phyloP scores from a whole-genome alignment of 2,329 filamentous ascomycete genomes.

The Fusarium sp. region DNA sequence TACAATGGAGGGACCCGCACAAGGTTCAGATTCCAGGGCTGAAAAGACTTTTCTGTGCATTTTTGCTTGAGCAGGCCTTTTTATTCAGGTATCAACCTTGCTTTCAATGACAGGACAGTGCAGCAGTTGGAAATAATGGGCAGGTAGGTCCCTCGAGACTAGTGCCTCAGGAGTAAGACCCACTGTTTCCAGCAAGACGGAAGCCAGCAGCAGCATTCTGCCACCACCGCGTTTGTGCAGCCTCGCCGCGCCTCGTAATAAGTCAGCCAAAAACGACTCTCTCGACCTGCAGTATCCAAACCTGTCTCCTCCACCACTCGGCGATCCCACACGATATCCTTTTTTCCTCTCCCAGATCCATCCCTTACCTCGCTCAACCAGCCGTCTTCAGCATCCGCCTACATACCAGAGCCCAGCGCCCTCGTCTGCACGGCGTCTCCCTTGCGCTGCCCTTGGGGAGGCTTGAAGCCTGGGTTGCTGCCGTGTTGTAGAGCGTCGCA shows the following conservation, averaged over 20 bases:
- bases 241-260: constrained; percentile 39
- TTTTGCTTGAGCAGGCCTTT: too few species aligned
- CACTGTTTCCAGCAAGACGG: constrained; percentile 14
- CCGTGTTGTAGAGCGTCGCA: neutral
- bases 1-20: neutral
- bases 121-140: too few species aligned
- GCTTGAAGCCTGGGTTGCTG: constrained; percentile 28
- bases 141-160: neutral
- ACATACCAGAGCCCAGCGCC: constrained; percentile 36
- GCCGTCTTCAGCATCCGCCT: constrained; percentile 29
- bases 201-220: constrained; percentile 15
- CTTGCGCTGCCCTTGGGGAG: constrained; percentile 44
- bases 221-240: constrained; percentile 44
- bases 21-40: neutral
- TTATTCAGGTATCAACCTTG: too few species aligned
- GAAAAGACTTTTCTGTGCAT: too few species aligned
- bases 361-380: constrained; percentile 24
- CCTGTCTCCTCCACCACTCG: constrained; percentile 26
- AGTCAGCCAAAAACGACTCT: constrained; percentile 27
- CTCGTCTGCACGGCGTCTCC: constrained; percentile 34
- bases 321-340: constrained; percentile 27
- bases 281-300: constrained; percentile 18
- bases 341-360: constrained; percentile 12
- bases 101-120: too few species aligned
- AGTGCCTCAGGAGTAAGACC: constrained; percentile 9